phyloP scores from a whole-genome alignment of 495 filamentous ascomycete species.

The Venustampulla echinocandica region DNA sequence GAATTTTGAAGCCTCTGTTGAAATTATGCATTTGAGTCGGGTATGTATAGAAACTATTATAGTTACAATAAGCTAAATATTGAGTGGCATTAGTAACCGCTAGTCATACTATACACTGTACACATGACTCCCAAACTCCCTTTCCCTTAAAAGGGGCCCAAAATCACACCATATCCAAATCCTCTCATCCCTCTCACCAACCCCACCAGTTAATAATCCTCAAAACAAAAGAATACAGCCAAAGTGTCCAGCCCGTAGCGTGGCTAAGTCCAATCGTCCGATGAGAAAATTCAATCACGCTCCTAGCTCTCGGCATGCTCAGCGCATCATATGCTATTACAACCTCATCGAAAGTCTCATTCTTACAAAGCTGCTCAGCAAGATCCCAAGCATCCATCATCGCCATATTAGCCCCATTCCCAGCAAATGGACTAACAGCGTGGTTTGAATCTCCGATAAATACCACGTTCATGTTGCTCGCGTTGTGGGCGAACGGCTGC shows the following conservation, averaged over 20 bases:
- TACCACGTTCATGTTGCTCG: slow-evolving; percentile 16
- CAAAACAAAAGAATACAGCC: slow-evolving; percentile 10
- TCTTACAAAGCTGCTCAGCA: slow-evolving; percentile 25
- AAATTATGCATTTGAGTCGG: too few relatives aligned
- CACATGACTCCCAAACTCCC: too few relatives aligned
- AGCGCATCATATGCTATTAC: slow-evolving; percentile 24
- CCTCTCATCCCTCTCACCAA: too few relatives aligned
- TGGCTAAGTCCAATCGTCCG: slow-evolving; percentile 17
- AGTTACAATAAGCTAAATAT: too few relatives aligned
- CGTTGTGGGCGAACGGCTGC: slow-evolving; percentile 28
- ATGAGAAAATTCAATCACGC: slow-evolving; percentile 21
- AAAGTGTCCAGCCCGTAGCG: slow-evolving; percentile 9
- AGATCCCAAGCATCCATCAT: slow-evolving; percentile 34
- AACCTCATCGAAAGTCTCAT: slow-evolving; percentile 14
- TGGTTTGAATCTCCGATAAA: slow-evolving; percentile 39
- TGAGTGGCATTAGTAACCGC: too few relatives aligned
- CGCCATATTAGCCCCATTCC: slow-evolving; percentile 34
- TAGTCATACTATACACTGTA: too few relatives aligned
- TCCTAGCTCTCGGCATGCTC: slow-evolving; percentile 23
- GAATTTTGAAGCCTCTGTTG: too few relatives aligned
- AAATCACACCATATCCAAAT: too few relatives aligned
- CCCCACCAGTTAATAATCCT: not conserved
- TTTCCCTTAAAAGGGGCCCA: too few relatives aligned
- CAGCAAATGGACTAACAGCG: slow-evolving; percentile 36
- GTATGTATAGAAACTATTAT: too few relatives aligned